Conservation (phyloP, 2,329 filamentous ascomycete species). For the Alternaria arborescens region DNA sequence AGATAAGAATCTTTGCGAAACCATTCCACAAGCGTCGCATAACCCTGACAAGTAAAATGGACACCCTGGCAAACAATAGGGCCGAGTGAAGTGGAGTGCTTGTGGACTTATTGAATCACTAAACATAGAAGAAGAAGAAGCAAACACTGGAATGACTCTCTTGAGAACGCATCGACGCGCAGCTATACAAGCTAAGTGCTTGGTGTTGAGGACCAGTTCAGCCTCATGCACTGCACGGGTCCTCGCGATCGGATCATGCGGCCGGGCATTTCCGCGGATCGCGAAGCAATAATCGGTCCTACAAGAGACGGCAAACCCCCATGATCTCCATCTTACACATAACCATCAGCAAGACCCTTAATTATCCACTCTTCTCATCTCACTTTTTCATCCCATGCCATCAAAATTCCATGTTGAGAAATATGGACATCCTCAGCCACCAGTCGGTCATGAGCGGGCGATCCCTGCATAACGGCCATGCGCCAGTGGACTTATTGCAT, state of each 20-base stretch:
- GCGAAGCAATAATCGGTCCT: slow-evolving; percentile 16
- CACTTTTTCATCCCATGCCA: neutral
- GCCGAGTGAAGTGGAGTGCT: neutral
- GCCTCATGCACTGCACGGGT: slow-evolving; percentile 4
- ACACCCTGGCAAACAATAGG: neutral
- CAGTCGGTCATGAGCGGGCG: slow-evolving; percentile 6
- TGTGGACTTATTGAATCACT: neutral
- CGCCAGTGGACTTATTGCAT: slow-evolving; percentile 10
- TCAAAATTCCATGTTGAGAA: neutral
- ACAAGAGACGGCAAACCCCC: slow-evolving; percentile 7
- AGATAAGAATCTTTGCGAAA: slow-evolving; percentile 1
- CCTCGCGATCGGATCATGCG: neutral
- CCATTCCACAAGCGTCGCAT: neutral
- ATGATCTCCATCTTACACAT: slow-evolving; percentile 1
- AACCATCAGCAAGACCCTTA: slow-evolving; percentile 1
- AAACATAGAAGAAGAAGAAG: neutral
- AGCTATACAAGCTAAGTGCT: neutral
- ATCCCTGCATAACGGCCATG: slow-evolving; percentile 7
- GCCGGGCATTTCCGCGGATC: slow-evolving; percentile 10
- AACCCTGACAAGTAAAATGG: slow-evolving; percentile 4
- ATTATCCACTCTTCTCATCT: neutral
- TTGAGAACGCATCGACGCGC: neutral
- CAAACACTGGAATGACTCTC: neutral
- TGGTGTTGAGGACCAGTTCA: neutral
- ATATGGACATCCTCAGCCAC: neutral